A percentile compares a stretch with the other conserved stretches of the same genome.
Evolutionary conservation across 1,284 basidiomycete species (phyloP).

Genomic region (Takashimella koratensis): DNA sequence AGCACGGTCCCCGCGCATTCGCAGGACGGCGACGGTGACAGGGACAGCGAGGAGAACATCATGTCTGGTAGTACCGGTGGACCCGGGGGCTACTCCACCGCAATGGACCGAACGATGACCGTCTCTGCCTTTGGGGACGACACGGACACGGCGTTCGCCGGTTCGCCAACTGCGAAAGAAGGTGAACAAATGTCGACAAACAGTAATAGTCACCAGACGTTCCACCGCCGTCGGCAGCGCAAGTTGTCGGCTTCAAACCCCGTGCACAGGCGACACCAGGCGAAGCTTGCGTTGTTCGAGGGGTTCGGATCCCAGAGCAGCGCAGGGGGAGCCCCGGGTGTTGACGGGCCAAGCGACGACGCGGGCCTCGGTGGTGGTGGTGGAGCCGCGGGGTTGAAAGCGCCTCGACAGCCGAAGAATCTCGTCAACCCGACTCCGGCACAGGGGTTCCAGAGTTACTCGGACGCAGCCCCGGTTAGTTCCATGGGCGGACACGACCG

Average conservation of each 20-base stretch:
- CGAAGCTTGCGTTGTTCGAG: conserved; percentile 91
- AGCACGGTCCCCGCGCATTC: neutral
- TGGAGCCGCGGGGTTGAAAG: conserved; percentile 37
- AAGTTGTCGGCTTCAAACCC: conserved; percentile 78
- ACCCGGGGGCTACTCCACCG: neutral
- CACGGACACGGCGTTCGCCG: neutral
- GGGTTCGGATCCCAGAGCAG: conserved; percentile 50
- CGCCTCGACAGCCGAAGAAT: conserved; percentile 32
- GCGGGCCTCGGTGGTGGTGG: conserved; percentile 42
- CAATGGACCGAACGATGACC: neutral
- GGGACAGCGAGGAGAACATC: neutral
- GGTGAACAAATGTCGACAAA: neutral
- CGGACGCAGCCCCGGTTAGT: conserved; percentile 40
- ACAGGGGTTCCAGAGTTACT: conserved; percentile 31
- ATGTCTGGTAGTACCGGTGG: neutral
- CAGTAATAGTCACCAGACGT: too few relatives aligned
- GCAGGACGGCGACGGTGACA: neutral
- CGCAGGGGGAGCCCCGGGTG: conserved; percentile 42
- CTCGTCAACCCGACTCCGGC: conserved; percentile 8
- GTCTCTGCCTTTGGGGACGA: neutral
- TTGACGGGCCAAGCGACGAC: conserved; percentile 18
- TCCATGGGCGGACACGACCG: conserved; percentile 63
- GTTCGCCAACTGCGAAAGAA: neutral
- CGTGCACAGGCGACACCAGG: conserved; percentile 55
- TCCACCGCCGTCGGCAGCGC: conserved; percentile 61